phyloP scores from a whole-genome alignment of 2,329 filamentous ascomycete species.

The Graphiopsis chlorocephala region DNA sequence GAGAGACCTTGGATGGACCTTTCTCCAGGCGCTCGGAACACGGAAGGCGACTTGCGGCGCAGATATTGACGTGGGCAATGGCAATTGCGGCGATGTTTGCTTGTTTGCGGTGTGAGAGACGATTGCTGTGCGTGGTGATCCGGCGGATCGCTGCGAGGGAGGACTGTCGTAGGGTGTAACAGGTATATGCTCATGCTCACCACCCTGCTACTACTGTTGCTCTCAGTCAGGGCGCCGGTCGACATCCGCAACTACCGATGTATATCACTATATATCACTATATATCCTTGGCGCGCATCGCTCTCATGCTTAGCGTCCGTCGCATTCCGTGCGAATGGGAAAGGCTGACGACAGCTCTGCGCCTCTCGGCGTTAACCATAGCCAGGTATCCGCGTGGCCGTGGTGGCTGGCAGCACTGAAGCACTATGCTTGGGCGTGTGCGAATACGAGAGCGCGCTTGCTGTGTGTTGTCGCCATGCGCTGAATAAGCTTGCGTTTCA shows the following conservation, averaged over 20 bases:
- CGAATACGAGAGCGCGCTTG: slow-evolving; percentile 1
- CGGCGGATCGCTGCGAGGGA: background rate
- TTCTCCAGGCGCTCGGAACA: slow-evolving; percentile 10
- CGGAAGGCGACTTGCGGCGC: background rate
- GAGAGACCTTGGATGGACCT: background rate
- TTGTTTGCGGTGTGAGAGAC: background rate
- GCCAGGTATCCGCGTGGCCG: background rate
- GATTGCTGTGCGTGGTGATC: background rate
- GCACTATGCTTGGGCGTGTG: background rate
- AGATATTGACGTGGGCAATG: background rate
- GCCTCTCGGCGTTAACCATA: slow-evolving; percentile 7
- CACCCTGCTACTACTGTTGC: no score
- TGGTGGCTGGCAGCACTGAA: background rate
- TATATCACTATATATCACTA: background rate
- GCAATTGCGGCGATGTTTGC: background rate
- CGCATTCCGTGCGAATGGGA: background rate
- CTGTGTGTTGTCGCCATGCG: background rate
- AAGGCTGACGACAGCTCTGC: slow-evolving; percentile 4
- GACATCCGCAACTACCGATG: background rate
- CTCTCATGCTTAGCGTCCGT: slow-evolving; percentile 1
- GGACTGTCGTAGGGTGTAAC: no score
- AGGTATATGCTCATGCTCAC: background rate
- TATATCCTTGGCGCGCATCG: slow-evolving; percentile 14
- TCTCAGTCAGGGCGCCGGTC: no score
- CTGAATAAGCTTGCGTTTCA: slow-evolving; percentile 6